Percentiles rank a stretch among this genome's conserved stretches.
Conservation (phyloP, 2,329 filamentous ascomycete species). For the Claviceps sp. region DNA sequence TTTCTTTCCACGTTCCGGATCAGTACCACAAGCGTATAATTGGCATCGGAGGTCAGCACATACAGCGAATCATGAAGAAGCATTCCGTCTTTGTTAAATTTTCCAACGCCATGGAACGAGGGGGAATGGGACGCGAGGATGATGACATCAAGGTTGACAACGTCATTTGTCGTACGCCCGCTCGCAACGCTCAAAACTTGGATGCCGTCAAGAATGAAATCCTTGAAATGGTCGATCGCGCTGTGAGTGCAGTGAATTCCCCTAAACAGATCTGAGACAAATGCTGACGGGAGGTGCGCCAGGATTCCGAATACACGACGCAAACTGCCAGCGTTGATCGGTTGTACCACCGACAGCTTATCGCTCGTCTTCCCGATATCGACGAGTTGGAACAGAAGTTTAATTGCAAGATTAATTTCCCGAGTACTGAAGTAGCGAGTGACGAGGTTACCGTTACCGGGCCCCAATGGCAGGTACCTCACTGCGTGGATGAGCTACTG, state of each 20-base stretch:
- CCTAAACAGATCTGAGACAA: neutral
- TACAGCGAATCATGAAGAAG: conserved; percentile 99
- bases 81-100: conserved; percentile 99
- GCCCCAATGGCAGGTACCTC: conserved; percentile 94
- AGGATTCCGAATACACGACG: conserved; percentile 93
- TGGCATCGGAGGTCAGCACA: conserved; percentile 94
- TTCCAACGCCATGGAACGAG: conserved; percentile 96
- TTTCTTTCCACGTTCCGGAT: conserved; percentile 97
- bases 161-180: conserved; percentile 94
- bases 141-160: conserved; percentile 98
- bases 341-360: conserved; percentile 86
- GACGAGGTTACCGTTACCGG: conserved; percentile 93
- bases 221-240: conserved; percentile 97
- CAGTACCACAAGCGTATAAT: conserved; percentile 99
- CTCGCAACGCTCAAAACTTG: conserved; percentile 89
- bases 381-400: conserved; percentile 96
- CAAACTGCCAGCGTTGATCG: conserved; percentile 90
- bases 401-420: conserved; percentile 99
- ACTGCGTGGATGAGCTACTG: conserved; percentile 90
- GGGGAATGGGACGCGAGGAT: conserved; percentile 77
- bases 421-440: conserved; percentile 92
- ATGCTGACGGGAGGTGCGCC: neutral
- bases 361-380: conserved; percentile 76
- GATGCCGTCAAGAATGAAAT: conserved; percentile 98
- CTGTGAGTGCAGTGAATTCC: conserved; percentile 37